These are phyloP conservation scores for Xylaria sp. DNA, from an alignment of 2,329 filamentous ascomycete genomes.

Conservation along the genomic window DNA sequence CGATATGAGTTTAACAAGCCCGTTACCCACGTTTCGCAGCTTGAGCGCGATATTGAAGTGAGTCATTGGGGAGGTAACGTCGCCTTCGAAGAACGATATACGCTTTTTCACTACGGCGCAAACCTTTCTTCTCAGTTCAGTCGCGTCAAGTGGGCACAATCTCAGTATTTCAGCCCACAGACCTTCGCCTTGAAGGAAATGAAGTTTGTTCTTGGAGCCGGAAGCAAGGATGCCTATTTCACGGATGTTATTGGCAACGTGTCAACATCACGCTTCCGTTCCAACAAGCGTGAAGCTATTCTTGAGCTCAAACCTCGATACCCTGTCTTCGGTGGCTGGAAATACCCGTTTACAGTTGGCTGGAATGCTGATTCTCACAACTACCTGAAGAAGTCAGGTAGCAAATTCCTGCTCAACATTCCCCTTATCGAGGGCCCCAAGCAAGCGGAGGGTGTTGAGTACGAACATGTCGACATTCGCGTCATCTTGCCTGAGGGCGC, in stretches of 20 bases:
- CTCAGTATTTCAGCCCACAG: conserved; percentile 79
- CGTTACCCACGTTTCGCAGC: conserved; percentile 77
- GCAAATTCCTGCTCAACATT: conserved; percentile 86
- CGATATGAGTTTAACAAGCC: conserved; percentile 97
- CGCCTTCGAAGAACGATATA: conserved; percentile 94
- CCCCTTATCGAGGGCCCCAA: conserved; percentile 95
- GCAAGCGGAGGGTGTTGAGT: conserved; percentile 85
- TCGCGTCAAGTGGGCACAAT: conserved; percentile 78
- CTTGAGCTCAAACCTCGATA: conserved; percentile 94
- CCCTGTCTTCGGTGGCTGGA: conserved; percentile 97
- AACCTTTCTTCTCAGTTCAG: conserved; percentile 79
- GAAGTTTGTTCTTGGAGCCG: conserved; percentile 80
- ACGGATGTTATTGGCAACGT: conserved; percentile 97
- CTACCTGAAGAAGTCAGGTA: conserved; percentile 73
- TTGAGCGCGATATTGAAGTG: conserved; percentile 94
- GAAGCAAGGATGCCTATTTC: conserved; percentile 90
- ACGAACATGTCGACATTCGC: conserved; percentile 81
- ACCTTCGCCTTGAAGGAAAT: conserved; percentile 84
- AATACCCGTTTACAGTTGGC: conserved; percentile 95
- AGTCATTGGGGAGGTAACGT: conserved; percentile 98
- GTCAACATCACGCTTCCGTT: conserved; percentile 89
- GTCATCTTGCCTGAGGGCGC: conserved; percentile 93
- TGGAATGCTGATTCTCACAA: conserved; percentile 89
- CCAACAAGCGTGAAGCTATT: conserved; percentile 78
- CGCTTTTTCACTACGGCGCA: conserved; percentile 86